Base-by-base conservation (phyloP, 148 eudicot species). In the Amaranthus cruentus region DNA sequence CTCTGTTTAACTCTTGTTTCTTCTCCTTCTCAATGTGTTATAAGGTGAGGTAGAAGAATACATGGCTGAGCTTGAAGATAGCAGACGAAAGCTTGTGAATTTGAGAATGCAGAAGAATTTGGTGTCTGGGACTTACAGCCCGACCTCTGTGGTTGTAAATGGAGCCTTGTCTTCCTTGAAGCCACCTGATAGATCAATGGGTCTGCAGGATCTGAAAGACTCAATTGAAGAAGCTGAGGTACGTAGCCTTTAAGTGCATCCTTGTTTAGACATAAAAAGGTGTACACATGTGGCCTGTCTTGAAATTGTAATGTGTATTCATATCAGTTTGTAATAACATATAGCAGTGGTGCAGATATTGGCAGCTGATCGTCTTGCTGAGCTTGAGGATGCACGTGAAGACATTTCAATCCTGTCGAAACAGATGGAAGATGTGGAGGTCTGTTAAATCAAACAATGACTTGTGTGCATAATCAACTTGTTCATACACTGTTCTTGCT, bases 391-490 rank as follows among this genome's bases (percentile, higher is more conserved):
- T 76, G 89, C 94, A 66, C 90, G 77, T 47, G 94, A 96, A 61
- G 94, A 89, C 76, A 89, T 92, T 78, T 58, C 52, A 43, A 75
- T 73, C 64, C 85, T 92, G 72, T 79, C 84, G 71, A 92, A 92
- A 81, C 99, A 92, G 83, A 78, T 92, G 82, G 94, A 92, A 79
- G 93, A 85, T 83, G 84, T 90, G 73, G 87, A 92, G 97, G 98
- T 91, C 52, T 76, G 67, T 60, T 76, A 51, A 12, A 44, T 42
- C 4, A 14, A 49, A 28, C 38, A 28, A 55, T 58, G 11, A 7
- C 71, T 38, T 62, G 67, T 50, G 47, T 54, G 21, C 13, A 13
- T 61, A 53, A 67, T 61, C 50, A 68, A 55, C 12, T 14, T 47
- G 55, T 49, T 15, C 46, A 13, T 43, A 15, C 44, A 18, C 44